phyloP scores from a whole-genome alignment of 805 yeast species.

The Ogataea degrootiae region DNA sequence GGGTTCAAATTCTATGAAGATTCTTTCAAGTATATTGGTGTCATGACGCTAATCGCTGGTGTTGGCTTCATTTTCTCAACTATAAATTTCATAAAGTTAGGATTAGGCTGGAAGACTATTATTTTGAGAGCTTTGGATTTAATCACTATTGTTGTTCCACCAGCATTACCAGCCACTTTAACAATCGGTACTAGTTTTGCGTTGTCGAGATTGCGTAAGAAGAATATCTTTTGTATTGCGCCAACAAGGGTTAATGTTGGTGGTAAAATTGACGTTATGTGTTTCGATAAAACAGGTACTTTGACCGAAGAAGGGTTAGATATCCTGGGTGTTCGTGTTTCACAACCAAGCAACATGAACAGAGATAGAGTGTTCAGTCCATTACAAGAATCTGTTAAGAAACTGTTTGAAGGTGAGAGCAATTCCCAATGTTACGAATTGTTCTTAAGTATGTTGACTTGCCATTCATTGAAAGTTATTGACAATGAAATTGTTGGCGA shows the following conservation, averaged over 20 bases:
- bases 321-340: conserved; percentile 52
- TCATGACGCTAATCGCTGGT: conserved; percentile 82
- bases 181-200: conserved; percentile 97
- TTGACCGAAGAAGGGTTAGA: conserved; percentile 95
- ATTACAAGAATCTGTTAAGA: conserved; percentile 11
- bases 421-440: conserved; percentile 25
- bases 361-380: conserved; percentile 26
- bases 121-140: conserved; percentile 87
- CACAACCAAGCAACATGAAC: conserved; percentile 29
- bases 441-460: conserved; percentile 56
- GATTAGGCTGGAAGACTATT: conserved; percentile 64
- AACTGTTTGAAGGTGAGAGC: conserved; percentile 12
- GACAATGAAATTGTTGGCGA: conserved; percentile 86
- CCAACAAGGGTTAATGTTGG: conserved; percentile 96
- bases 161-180: conserved; percentile 95
- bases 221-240: conserved; percentile 79
- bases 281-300: conserved; percentile 97
- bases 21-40: conserved; percentile 93
- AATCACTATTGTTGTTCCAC: conserved; percentile 96
- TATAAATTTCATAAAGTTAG: conserved; percentile 71
- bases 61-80: conserved; percentile 84
- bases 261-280: conserved; percentile 83
- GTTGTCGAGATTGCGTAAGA: conserved; percentile 61
- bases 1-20: conserved; percentile 92
- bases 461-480: conserved; percentile 81